Percentiles rank a stretch among this genome's conserved stretches.
These are phyloP conservation scores for Scorias spongiosa DNA, from an alignment of 2,329 filamentous ascomycete genomes.

Conservation along the genomic window DNA sequence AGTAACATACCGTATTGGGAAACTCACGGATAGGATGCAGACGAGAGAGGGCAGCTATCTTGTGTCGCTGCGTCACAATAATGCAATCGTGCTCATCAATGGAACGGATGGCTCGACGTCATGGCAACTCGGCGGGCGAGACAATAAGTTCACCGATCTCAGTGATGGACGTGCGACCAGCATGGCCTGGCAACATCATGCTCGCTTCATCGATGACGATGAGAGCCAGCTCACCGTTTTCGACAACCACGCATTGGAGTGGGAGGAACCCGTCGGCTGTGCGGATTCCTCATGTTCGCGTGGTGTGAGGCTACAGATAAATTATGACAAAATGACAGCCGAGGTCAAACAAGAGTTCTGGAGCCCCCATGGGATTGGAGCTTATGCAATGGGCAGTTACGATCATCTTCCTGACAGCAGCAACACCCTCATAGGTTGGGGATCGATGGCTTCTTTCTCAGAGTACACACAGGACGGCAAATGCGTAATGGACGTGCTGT, in stretches of 20 bases:
- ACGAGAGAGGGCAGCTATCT: constrained; percentile 33
- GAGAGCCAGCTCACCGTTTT: constrained; percentile 4
- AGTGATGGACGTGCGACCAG: constrained; percentile 24
- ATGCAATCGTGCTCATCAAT: constrained; percentile 32
- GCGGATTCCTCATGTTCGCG: not conserved
- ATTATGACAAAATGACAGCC: constrained; percentile 27
- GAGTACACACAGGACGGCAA: constrained; percentile 30
- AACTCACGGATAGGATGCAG: constrained; percentile 33
- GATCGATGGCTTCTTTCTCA: constrained; percentile 33
- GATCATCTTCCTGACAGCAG: constrained; percentile 30
- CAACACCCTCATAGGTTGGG: constrained; percentile 41
- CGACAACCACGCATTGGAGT: constrained; percentile 2
- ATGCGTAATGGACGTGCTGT: constrained; percentile 29
- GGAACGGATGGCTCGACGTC: constrained; percentile 30
- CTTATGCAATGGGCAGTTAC: constrained; percentile 32
- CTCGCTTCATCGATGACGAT: constrained; percentile 2
- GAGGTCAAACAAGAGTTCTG: constrained; percentile 21
- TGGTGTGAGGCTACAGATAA: constrained; percentile 15
- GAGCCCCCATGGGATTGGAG: constrained; percentile 17
- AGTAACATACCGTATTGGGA: not conserved
- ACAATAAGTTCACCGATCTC: constrained; percentile 27
- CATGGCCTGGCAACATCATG: constrained; percentile 24
- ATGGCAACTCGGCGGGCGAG: constrained; percentile 37
- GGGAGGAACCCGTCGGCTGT: not conserved
- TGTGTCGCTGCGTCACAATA: constrained; percentile 35